Percentiles rank a stretch among this genome's conserved stretches.
Conservation (phyloP, 129 eudicot genomes). For the Saussurea involucrata region DNA sequence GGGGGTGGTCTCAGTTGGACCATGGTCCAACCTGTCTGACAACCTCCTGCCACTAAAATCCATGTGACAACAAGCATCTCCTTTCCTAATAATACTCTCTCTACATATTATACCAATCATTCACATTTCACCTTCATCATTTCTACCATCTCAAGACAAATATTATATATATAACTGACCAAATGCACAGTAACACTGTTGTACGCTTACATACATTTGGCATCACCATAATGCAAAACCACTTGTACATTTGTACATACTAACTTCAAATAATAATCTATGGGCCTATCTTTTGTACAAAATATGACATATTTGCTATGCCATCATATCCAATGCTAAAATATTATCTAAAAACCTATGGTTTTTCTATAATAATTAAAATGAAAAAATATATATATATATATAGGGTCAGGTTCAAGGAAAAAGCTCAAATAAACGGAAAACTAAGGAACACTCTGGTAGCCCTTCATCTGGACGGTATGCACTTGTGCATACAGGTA, state of each 20-base stretch:
- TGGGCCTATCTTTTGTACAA: constrained; percentile 26
- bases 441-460: no score
- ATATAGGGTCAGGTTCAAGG: no score
- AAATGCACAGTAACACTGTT: constrained; percentile 25
- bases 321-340: constrained; percentile 18
- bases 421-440: no score
- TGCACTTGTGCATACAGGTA: no score
- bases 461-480: no score
- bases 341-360: neutral
- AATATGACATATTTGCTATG: constrained; percentile 16
- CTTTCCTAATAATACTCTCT: neutral
- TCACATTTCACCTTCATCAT: constrained; percentile 37
- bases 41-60: constrained; percentile 39
- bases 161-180: constrained; percentile 21
- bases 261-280: constrained; percentile 13
- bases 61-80: constrained; percentile 57
- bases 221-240: constrained; percentile 28
- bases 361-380: neutral
- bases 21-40: constrained; percentile 82
- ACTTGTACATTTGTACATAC: constrained; percentile 23
- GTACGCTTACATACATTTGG: constrained; percentile 9
- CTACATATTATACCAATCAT: constrained; percentile 30
- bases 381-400: no score
- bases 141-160: constrained; percentile 24
- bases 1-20: constrained; percentile 54